A percentile compares a stretch with the other conserved stretches of the same genome.
phyloP scores from a whole-genome alignment of 768 basidiomycete species.

The Chalciporus sphaerocephalus region DNA sequence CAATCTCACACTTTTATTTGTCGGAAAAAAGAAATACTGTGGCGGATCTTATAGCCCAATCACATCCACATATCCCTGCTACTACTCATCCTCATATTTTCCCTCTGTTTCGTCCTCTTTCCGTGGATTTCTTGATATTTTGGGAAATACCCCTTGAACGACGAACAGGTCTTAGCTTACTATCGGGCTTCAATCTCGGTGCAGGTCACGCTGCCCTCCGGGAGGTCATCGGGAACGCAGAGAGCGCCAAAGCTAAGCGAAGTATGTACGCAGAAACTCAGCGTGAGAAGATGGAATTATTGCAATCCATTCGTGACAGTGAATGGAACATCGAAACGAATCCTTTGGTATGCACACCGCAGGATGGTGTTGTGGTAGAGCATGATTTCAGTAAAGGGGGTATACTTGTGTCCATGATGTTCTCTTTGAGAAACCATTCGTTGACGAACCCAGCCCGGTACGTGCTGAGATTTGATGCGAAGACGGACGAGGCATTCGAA shows the following conservation, averaged over 20 bases:
- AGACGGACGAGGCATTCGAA: slow-evolving; percentile 18
- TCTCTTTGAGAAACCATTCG: slow-evolving; percentile 71
- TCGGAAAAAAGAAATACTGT: slow-evolving; percentile 44
- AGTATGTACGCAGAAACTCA: slow-evolving; percentile 92
- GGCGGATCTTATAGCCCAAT: slow-evolving; percentile 32
- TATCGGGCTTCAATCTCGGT: slow-evolving; percentile 61
- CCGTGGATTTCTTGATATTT: slow-evolving; percentile 69
- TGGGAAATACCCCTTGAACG: slow-evolving; percentile 66
- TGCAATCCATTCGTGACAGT: slow-evolving; percentile 61
- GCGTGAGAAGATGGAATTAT: slow-evolving; percentile 60
- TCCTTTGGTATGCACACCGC: slow-evolving; percentile 55
- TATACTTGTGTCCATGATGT: slow-evolving; percentile 43
- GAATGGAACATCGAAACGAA: slow-evolving; percentile 81
- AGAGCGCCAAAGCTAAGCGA: slow-evolving; percentile 62
- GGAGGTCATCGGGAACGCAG: slow-evolving; percentile 54
- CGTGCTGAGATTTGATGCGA: slow-evolving; percentile 44
- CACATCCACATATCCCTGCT: slow-evolving; percentile 56
- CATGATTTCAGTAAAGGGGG: slow-evolving; percentile 69
- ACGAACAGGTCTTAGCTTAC: slow-evolving; percentile 56
- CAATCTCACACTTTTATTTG: slow-evolving; percentile 44
- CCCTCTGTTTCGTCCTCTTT: slow-evolving; percentile 71
- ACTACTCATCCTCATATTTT: slow-evolving; percentile 57
- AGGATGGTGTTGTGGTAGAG: slow-evolving; percentile 37
- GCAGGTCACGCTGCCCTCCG: slow-evolving; percentile 65
- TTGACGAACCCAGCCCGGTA: slow-evolving; percentile 56